Conservation (phyloP, 768 basidiomycete species). For the Mycena crocata region DNA sequence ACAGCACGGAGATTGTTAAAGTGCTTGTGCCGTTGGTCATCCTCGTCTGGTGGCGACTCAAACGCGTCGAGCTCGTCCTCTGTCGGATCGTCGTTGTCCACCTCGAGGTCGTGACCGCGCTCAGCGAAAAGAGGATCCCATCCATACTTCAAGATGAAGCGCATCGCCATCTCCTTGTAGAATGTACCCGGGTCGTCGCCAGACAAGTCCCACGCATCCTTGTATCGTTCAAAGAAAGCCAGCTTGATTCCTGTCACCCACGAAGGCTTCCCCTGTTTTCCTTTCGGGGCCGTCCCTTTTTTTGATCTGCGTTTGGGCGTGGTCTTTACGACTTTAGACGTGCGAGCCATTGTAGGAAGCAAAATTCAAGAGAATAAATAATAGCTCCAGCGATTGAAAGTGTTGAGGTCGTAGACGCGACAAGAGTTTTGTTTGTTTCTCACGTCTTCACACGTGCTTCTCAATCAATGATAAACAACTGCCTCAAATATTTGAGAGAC, state of each 20-base stretch:
- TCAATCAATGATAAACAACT: too few species aligned
- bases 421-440: too few species aligned
- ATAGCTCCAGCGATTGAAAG: too few species aligned
- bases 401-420: too few species aligned
- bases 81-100: not conserved
- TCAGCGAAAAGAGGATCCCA: not conserved
- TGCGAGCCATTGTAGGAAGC: too few species aligned
- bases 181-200: not conserved
- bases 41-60: not conserved
- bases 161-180: not conserved
- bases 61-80: not conserved
- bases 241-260: constrained; percentile 1
- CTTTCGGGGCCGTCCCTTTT: too few species aligned
- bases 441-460: too few species aligned
- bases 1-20: not conserved
- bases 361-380: too few species aligned
- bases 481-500: too few species aligned
- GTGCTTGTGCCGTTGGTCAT: not conserved
- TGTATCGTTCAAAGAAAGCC: not conserved
- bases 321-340: too few species aligned
- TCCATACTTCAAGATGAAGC: not conserved
- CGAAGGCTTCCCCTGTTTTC: constrained; percentile 5
- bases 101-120: not conserved
- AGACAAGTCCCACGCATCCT: not conserved
- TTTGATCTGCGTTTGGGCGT: too few species aligned